phyloP scores from a whole-genome alignment of 1,284 basidiomycete genomes.

The Trametes versicolor region DNA sequence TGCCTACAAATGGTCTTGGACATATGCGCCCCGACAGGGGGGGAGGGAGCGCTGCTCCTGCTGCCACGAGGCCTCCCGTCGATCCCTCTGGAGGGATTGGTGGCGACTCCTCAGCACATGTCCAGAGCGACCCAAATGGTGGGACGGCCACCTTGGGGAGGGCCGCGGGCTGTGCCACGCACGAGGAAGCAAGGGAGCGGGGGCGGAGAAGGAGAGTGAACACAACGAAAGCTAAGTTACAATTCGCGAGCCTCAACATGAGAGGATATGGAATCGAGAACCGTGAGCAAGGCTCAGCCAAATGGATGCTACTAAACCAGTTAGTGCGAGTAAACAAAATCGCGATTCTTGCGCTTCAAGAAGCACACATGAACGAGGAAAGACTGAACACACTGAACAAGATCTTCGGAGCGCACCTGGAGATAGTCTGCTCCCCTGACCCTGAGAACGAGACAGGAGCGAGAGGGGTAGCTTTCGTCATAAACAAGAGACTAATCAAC shows the following conservation, averaged over 20 bases:
- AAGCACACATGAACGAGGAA: not conserved
- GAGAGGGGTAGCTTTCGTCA: not conserved
- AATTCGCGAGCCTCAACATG: not conserved
- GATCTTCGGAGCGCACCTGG: not conserved
- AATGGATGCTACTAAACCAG: not conserved
- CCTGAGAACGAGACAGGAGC: not conserved
- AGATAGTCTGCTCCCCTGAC: not conserved
- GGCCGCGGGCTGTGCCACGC: no score
- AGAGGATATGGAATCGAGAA: not conserved
- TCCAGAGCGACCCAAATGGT: no score
- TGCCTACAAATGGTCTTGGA: no score
- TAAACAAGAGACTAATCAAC: not conserved
- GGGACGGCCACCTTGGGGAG: no score
- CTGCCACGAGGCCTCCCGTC: no score
- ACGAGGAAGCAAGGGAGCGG: no score
- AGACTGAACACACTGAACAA: not conserved
- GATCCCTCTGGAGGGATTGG: no score
- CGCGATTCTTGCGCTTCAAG: not conserved
- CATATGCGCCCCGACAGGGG: no score
- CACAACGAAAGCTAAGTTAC: no score
- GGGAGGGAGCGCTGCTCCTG: no score
- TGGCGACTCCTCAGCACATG: no score
- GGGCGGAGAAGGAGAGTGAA: no score
- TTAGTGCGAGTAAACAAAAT: not conserved
- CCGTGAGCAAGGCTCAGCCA: not conserved